These are phyloP conservation scores for Sporopachydermia lactativora DNA, from an alignment of 805 yeast species.

Conservation along the genomic window DNA sequence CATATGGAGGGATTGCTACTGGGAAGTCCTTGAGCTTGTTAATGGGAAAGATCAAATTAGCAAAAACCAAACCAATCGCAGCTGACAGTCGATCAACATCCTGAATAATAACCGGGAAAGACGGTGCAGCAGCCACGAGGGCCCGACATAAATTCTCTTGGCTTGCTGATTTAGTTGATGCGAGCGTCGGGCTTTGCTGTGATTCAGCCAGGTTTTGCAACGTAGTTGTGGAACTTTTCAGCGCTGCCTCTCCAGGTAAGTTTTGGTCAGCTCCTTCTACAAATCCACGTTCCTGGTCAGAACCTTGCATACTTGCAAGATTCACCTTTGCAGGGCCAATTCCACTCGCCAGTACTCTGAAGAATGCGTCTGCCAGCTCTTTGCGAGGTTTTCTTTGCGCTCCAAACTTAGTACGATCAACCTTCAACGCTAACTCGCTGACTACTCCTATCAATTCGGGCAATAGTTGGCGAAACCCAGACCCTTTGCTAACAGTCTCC, in stretches of 20 bases:
- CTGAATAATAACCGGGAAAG: slow-evolving; percentile 27
- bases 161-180: slow-evolving; percentile 12
- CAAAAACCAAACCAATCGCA: slow-evolving; percentile 36
- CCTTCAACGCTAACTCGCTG: slow-evolving; percentile 37
- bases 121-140: slow-evolving; percentile 25
- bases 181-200: slow-evolving; percentile 6
- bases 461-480: slow-evolving; percentile 32
- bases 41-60: slow-evolving; percentile 38
- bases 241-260: slow-evolving; percentile 6
- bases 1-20: slow-evolving; percentile 23
- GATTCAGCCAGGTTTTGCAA: slow-evolving; percentile 6
- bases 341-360: slow-evolving; percentile 16
- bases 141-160: slow-evolving; percentile 33
- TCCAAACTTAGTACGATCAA: slow-evolving; percentile 45
- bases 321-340: slow-evolving; percentile 4
- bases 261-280: slow-evolving; percentile 10
- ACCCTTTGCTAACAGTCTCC: slow-evolving; percentile 36
- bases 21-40: slow-evolving; percentile 31
- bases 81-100: slow-evolving; percentile 50
- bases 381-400: slow-evolving; percentile 43
- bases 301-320: slow-evolving; percentile 20
- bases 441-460: slow-evolving; percentile 40
- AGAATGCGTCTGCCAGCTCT: slow-evolving; percentile 33
- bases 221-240: slow-evolving; percentile 8
- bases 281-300: slow-evolving; percentile 13